Conservation (phyloP, 139 green algal genomes). For the Marvania coccoides region DNA sequence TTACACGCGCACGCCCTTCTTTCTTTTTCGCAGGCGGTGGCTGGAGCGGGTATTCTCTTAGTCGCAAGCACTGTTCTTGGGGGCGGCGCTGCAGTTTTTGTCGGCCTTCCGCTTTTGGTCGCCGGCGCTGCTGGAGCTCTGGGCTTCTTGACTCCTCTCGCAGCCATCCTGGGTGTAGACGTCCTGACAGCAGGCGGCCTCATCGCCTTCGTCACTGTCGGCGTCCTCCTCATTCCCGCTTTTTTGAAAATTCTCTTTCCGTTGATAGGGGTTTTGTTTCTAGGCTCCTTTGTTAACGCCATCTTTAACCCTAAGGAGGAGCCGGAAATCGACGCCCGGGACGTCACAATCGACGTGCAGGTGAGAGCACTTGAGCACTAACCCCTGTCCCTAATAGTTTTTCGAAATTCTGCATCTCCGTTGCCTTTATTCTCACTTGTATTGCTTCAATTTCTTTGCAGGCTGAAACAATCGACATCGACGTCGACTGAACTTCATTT, state of each 20-base stretch:
- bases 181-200: not conserved
- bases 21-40: too few relatives aligned
- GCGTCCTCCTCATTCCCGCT: not conserved
- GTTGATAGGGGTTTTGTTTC: not conserved
- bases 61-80: not conserved
- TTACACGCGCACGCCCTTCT: too few relatives aligned
- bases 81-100: not conserved
- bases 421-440: too few relatives aligned
- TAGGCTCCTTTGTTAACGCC: not conserved
- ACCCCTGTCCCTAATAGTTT: too few relatives aligned
- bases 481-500: slow-evolving; percentile 2
- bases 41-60: not conserved
- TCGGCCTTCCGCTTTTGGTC: not conserved
- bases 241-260: not conserved
- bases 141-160: not conserved
- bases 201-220: not conserved
- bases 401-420: too few relatives aligned
- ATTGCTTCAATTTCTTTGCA: too few relatives aligned
- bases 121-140: not conserved
- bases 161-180: too few relatives aligned
- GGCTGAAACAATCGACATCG: too few relatives aligned
- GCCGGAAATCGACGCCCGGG: not conserved
- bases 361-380: not conserved
- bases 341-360: slow-evolving; percentile 2
- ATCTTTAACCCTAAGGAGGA: too few relatives aligned